phyloP scores from a whole-genome alignment of 192 early-diverging fungal species.

The Neocallimastix lanati region DNA sequence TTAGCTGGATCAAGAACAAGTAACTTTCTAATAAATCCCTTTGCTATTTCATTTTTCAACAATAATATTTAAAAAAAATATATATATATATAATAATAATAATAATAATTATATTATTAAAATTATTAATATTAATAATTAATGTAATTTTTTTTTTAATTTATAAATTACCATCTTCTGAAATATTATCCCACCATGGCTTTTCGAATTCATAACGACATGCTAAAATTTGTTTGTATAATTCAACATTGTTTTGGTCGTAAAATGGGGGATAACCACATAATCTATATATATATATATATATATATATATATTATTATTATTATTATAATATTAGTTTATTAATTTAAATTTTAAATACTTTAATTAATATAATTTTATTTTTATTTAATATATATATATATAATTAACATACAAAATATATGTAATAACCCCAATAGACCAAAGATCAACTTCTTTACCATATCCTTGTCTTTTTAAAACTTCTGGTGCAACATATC shows the following conservation, averaged over 20 bases:
- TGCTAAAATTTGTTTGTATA: constrained; percentile 2
- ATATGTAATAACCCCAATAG: constrained; percentile 79
- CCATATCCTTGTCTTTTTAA: constrained; percentile 65
- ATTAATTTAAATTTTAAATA: too few species aligned
- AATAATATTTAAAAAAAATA: too few species aligned
- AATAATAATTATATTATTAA: too few species aligned
- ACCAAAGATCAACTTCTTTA: constrained; percentile 87
- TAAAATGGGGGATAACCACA: constrained; percentile 67
- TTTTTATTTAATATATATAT: too few species aligned
- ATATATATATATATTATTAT: neutral
- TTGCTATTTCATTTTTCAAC: too few species aligned
- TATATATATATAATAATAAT: too few species aligned
- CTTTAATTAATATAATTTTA: too few species aligned
- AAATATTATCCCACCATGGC: constrained; percentile 2
- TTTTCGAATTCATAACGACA: constrained; percentile 2
- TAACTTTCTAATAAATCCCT: constrained; percentile 47
- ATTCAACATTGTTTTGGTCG: constrained; percentile 5
- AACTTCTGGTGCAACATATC: constrained; percentile 62
- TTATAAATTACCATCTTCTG: neutral
- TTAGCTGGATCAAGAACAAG: constrained; percentile 39
- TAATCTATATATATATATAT: constrained; percentile 25
- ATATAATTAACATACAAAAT: constrained; percentile 33
- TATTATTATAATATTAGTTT: too few species aligned
- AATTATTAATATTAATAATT: too few species aligned
- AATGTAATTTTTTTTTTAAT: neutral